Percentiles rank a stretch among this genome's conserved stretches.
Evolutionary conservation across 768 basidiomycete genomes (phyloP).

Genomic region (Kwoniella pini): DNA sequence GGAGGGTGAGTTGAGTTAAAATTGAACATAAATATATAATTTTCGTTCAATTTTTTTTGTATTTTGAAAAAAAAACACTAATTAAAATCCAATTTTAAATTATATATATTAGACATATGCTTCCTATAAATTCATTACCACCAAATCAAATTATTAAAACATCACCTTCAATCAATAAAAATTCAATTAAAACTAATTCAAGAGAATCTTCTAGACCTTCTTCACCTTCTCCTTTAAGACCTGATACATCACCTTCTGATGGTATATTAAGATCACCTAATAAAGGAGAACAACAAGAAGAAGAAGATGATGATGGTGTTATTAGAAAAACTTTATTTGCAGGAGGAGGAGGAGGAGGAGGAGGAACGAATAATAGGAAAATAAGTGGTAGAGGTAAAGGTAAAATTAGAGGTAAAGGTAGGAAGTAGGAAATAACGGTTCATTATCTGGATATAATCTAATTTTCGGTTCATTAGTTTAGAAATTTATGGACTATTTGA

Average conservation of each 20-base stretch:
- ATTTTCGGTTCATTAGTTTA: too few relatives aligned
- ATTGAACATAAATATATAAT: neutral
- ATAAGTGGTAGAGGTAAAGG: constrained; percentile 18
- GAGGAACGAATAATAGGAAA: constrained; percentile 6
- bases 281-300: neutral
- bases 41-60: neutral
- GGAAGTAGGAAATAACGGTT: constrained; percentile 6
- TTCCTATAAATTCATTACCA: constrained; percentile 23
- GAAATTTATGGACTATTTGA: too few relatives aligned
- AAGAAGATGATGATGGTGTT: constrained; percentile 20
- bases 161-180: constrained; percentile 11
- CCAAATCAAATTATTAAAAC: constrained; percentile 1
- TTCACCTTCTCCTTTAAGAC: constrained; percentile 20
- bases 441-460: too few relatives aligned
- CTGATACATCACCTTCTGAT: constrained; percentile 19
- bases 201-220: constrained; percentile 20
- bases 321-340: constrained; percentile 26
- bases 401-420: constrained; percentile 16
- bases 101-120: constrained; percentile 24
- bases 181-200: neutral
- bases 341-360: constrained; percentile 11
- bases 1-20: constrained; percentile 26
- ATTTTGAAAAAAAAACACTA: neutral
- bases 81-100: neutral
- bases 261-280: constrained; percentile 12